Evolutionary conservation across 2,329 filamentous ascomycete species (phyloP), one percentile per base, ranked within the genome.

Genomic region (Lachnellula occidentalis): DNA sequence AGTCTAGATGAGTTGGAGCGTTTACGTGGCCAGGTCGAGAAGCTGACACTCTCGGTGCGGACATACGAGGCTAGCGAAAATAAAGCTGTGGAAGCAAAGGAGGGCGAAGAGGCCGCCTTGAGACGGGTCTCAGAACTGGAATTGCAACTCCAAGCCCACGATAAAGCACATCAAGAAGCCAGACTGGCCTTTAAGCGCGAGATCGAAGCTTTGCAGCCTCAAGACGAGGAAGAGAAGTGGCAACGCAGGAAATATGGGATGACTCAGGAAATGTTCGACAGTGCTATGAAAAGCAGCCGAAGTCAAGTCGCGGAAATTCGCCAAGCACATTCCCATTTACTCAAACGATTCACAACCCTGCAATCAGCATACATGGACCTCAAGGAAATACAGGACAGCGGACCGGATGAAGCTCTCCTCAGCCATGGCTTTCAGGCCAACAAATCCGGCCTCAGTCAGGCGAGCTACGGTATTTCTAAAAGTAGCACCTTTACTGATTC

Each of bases 41-140:
- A 80, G 27, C 73, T 89, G 27, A 79, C 81, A n/a, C 76, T 77
- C 15, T 78, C 79, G 19, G 76, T 88, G 57, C 78, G 82, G 2
- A 79, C 83, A 46, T 80, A 81, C 52, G 84, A 90, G 64, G 80
- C 82, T 42, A 78, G 78, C 45, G 83, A 90, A 62, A 73, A 79
- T 34, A 80, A 84, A 56, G 77, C 82, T 41, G 76, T 84, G 51
- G 71, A 72, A 19, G 78, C 81, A 1, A 76, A 81, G 46, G 76
- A 79, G n/a, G 77, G 80, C 27, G 80, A 82, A 1, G 78, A 81
- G 15, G 74, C 80, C 31, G 76, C 85, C 12, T 76, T 83, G 37
- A 80, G 76, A 53, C 78, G 81, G 49, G 76, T 84, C 6, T 78
- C 85, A 59, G 73, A 78, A 51, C 73, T 87, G 21, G 76, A 77